Percentiles rank a stretch among this genome's conserved stretches.
These are phyloP conservation scores for Puccinia triticina DNA, from an alignment of 1,284 basidiomycete genomes.

Conservation along the genomic window DNA sequence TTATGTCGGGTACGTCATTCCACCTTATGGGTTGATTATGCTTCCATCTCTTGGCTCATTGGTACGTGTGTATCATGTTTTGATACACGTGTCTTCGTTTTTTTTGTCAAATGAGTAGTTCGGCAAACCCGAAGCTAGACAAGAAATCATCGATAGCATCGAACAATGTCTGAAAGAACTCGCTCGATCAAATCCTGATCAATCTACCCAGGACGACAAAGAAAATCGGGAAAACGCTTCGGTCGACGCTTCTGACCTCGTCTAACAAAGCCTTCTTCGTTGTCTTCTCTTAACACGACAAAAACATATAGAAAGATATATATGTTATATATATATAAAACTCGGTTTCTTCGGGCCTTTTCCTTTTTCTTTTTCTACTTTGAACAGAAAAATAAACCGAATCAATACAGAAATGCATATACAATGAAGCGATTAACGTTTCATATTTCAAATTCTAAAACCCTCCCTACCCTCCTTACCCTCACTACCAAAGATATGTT, in stretches of 20 bases:
- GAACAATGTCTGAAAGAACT: constrained; percentile 33
- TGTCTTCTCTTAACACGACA: background rate
- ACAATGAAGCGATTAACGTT: no score
- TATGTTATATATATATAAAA: no score
- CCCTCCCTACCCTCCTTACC: no score
- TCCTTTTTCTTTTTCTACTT: background rate
- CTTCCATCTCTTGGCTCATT: background rate
- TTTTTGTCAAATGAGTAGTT: constrained; percentile 4
- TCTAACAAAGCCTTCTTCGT: background rate
- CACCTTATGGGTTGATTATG: background rate
- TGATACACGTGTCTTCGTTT: background rate
- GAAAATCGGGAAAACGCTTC: no score
- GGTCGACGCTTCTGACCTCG: constrained; percentile 21
- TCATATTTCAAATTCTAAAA: no score
- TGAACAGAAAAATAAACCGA: background rate
- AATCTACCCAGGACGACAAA: background rate
- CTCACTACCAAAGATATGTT: no score
- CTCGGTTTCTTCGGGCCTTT: background rate
- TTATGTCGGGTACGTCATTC: constrained; percentile 40
- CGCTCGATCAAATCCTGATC: background rate
- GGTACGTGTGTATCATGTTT: background rate
- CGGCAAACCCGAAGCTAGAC: constrained; percentile 35
- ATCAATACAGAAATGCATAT: no score
- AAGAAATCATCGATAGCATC: constrained; percentile 51
- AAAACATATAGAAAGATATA: no score